Evolutionary conservation across 768 basidiomycete genomes (phyloP).

Genomic region (Mycena leptocephala): DNA sequence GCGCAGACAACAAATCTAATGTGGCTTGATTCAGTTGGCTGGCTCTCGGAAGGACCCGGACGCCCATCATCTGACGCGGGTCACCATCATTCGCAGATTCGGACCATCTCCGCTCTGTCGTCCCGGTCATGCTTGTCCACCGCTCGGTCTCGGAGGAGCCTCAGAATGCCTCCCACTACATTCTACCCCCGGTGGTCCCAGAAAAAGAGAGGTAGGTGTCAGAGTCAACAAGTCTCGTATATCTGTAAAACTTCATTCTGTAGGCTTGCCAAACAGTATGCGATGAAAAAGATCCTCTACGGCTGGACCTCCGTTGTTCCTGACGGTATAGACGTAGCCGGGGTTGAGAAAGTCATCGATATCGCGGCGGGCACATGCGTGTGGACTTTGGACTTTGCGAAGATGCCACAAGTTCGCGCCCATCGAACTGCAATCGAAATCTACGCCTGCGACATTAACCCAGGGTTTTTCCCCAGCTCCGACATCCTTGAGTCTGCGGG

Average conservation of each 20-base stretch:
- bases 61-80: no score
- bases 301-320: neutral
- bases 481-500: neutral
- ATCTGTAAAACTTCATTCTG: neutral
- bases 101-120: no score
- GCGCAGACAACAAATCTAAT: no score
- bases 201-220: no score
- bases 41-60: no score
- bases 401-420: neutral
- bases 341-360: neutral
- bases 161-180: no score
- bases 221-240: no score
- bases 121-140: no score
- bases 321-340: neutral
- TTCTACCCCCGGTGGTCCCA: no score
- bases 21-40: no score
- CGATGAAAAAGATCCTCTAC: neutral
- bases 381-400: neutral
- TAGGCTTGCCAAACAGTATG: neutral
- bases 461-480: neutral
- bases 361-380: neutral
- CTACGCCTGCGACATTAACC: neutral
- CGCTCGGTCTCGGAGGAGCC: no score
- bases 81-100: no score
- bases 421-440: neutral